Percentiles rank a stretch among this genome's conserved stretches.
These are phyloP conservation scores for Protea cynaroides DNA, from an alignment of 164 flowering plant species.

Conservation along the genomic window DNA sequence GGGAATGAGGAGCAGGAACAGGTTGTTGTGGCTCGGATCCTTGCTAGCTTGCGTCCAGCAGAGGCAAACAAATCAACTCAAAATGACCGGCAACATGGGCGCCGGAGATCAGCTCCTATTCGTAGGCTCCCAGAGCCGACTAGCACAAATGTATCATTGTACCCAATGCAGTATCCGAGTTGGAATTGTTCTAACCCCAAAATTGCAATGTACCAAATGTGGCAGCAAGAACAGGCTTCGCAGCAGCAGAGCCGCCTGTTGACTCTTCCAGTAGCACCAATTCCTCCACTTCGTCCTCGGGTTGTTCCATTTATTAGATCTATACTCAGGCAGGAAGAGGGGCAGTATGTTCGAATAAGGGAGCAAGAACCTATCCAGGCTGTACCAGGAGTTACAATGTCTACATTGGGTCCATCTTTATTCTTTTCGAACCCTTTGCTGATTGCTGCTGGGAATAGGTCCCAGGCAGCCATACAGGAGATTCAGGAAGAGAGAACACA, in stretches of 20 bases:
- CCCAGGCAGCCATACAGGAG: conserved; percentile 46
- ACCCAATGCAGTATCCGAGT: conserved; percentile 24
- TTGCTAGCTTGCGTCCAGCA: conserved; percentile 29
- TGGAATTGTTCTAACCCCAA: conserved; percentile 36
- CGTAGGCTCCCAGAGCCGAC: conserved; percentile 15
- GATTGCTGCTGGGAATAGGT: conserved; percentile 14
- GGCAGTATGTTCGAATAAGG: conserved; percentile 26
- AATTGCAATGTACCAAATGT: conserved; percentile 30
- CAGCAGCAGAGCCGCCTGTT: conserved; percentile 31
- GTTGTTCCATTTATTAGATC: conserved; percentile 38
- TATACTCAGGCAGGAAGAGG: conserved; percentile 21
- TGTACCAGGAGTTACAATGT: conserved; percentile 21
- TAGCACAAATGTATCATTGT: conserved; percentile 13
- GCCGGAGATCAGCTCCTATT: conserved; percentile 22
- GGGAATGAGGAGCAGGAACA: conserved; percentile 51
- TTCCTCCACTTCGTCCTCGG: conserved; percentile 25
- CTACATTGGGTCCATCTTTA: conserved; percentile 27
- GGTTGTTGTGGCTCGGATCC: conserved; percentile 41
- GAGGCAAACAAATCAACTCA: conserved; percentile 21
- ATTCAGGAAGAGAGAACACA: conserved; percentile 37
- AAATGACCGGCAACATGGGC: conserved; percentile 21
- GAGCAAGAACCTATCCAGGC: conserved; percentile 22
- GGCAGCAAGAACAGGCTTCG: conserved; percentile 41
- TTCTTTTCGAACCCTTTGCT: conserved; percentile 22
- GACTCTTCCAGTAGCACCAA: conserved; percentile 27